Evolutionary conservation across 441 rosid species (phyloP).

Genomic region (Adansonia gregorii): DNA sequence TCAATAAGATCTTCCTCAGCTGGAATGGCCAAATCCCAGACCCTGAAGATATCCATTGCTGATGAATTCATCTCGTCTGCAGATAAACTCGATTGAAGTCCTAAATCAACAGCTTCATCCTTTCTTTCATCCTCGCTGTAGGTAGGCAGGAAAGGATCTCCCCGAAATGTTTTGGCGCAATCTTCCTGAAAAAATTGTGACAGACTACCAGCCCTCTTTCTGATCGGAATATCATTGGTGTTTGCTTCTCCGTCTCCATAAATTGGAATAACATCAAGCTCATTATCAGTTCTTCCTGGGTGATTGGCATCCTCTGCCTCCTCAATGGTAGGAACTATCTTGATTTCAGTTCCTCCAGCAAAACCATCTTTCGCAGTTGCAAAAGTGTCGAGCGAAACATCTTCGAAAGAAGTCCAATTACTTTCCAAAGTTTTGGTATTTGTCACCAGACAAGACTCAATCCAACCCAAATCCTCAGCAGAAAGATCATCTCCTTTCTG

Average conservation of each 20-base stretch:
- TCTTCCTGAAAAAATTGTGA: constrained; percentile 33
- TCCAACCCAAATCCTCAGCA: constrained; percentile 73
- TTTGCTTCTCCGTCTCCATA: constrained; percentile 32
- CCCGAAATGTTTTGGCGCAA: constrained; percentile 33
- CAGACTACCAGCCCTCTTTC: constrained; percentile 30
- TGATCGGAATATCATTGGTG: constrained; percentile 14
- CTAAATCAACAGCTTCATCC: constrained; percentile 27
- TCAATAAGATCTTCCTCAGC: constrained; percentile 48
- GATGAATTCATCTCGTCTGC: constrained; percentile 32
- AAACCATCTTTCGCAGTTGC: constrained; percentile 24
- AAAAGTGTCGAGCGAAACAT: constrained; percentile 48
- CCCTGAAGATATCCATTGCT: constrained; percentile 58
- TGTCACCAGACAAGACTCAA: constrained; percentile 69
- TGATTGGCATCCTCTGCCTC: constrained; percentile 29
- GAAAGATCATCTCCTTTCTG: constrained; percentile 36
- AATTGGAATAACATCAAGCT: constrained; percentile 21
- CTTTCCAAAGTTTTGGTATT: constrained; percentile 53
- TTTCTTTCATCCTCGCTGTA: constrained; percentile 39
- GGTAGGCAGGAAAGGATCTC: constrained; percentile 42
- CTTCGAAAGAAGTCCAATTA: constrained; percentile 59
- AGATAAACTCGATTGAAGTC: constrained; percentile 24
- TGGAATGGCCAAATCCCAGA: constrained; percentile 66
- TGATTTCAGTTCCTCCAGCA: constrained; percentile 33
- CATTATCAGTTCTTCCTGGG: constrained; percentile 21
- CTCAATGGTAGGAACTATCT: constrained; percentile 30